Base-by-base conservation (phyloP, 2,329 filamentous ascomycete genomes). In the Trichoderma guizhouense region DNA sequence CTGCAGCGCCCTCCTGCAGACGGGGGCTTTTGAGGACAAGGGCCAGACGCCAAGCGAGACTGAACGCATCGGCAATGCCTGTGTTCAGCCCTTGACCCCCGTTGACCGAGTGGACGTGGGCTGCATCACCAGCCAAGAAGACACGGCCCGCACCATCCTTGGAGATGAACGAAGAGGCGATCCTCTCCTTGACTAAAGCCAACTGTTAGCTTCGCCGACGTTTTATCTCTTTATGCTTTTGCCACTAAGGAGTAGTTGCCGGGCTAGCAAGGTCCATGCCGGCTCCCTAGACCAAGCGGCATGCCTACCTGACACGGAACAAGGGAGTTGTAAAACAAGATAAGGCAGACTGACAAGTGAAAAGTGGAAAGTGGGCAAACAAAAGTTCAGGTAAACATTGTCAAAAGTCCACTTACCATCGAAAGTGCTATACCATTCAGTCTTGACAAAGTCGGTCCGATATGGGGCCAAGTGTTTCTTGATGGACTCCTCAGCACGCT, bases 11-110 rank as follows among this genome's bases (percentile, higher is more conserved):
- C 1, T 73, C 68, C 21, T 72, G 69, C 26, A 81, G 73, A 8
- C 66, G 65, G 3, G 77, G 73, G 15, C 77, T 72, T 7, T 75
- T 78, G 9, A 79, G 43, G 1, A 78, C 77, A 1, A 74, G 65
- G 7, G 76, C 82, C 0, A 89, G 75, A 43, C 88, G 87, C 87
- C 87, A 89, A 9, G 83, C 83, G 1, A 89, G 76, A 57, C 85
- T 86, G 32, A 88, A 85, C 0, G 87, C 86, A 75, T 89, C 87
- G 7, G 86, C 84, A 36, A 89, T 83, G 4, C 88, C 87, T 0
- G 87, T 89, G 74, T 90, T 90, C 74, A 89, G 82, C 0, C 88
- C 88, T 73, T 89, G 87, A 0, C 87, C 88, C 0, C 87, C 87
- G 9, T 87, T 86, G 43, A 86, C 86, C 1, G 82, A 86, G 71